Percentiles rank a stretch among this genome's conserved stretches.
These are phyloP conservation scores for Syzygium grande DNA, from an alignment of 345 rosid genomes.

Conservation along the genomic window DNA sequence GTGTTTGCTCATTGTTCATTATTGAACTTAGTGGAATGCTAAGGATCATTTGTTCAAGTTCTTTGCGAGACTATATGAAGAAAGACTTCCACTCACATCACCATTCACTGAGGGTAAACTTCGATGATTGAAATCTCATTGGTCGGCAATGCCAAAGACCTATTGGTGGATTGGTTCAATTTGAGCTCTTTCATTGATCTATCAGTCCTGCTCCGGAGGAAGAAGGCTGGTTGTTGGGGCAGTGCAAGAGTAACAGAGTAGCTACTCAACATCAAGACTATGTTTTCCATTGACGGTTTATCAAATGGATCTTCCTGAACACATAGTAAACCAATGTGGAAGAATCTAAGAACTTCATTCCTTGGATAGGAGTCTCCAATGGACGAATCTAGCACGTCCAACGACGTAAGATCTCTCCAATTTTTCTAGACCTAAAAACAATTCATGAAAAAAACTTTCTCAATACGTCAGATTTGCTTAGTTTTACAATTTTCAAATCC, in stretches of 20 bases:
- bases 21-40: too few species aligned
- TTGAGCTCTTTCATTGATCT: too few species aligned
- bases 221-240: background rate
- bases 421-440: too few species aligned
- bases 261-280: background rate
- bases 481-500: slow-evolving; percentile 6
- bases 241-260: background rate
- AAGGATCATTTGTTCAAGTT: too few species aligned
- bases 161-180: background rate
- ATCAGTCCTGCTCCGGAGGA: background rate
- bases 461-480: too few species aligned
- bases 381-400: too few species aligned
- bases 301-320: too few species aligned
- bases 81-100: background rate
- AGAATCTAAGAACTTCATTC: slow-evolving; percentile 5
- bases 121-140: background rate
- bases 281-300: background rate
- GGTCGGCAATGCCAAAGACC: background rate
- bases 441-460: too few species aligned
- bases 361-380: too few species aligned
- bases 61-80: background rate
- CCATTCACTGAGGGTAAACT: background rate
- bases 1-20: too few species aligned
- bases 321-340: background rate
- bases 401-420: too few species aligned